Conservation (phyloP, 345 rosid genomes). For the Acer saccharum region DNA sequence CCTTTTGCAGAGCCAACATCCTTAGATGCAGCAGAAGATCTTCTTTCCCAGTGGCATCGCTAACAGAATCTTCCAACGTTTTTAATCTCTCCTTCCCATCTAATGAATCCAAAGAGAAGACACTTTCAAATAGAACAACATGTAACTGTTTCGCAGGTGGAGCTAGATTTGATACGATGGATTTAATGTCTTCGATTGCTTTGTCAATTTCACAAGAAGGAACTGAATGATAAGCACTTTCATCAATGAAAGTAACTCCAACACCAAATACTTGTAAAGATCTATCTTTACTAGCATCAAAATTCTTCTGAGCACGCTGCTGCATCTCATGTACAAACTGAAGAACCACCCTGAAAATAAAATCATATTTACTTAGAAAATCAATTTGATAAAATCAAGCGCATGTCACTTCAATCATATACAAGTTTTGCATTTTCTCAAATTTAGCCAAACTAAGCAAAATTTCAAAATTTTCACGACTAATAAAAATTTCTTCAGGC, state of each 20-base stretch:
- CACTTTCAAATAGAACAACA: conserved; percentile 57
- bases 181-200: too few relatives aligned
- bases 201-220: not conserved
- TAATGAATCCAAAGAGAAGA: conserved; percentile 44
- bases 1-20: conserved; percentile 83
- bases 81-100: conserved; percentile 53
- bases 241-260: conserved; percentile 85
- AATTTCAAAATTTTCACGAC: not conserved
- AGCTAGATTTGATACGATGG: conserved; percentile 9
- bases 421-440: not conserved
- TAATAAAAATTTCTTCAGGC: too few relatives aligned
- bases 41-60: conserved; percentile 79
- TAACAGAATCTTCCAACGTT: conserved; percentile 51
- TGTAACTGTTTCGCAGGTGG: conserved; percentile 71
- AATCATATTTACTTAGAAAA: not conserved
- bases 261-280: conserved; percentile 85
- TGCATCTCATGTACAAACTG: conserved; percentile 92
- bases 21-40: conserved; percentile 70
- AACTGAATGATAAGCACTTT: conserved; percentile 45
- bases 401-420: too few relatives aligned
- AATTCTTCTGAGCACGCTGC: conserved; percentile 73
- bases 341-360: conserved; percentile 61
- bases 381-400: not conserved
- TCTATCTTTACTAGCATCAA: conserved; percentile 76
- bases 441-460: too few relatives aligned